Percentiles rank a stretch among this genome's conserved stretches.
phyloP scores from a whole-genome alignment of 2,329 filamentous ascomycete species.

The Pezicula radicicola region DNA sequence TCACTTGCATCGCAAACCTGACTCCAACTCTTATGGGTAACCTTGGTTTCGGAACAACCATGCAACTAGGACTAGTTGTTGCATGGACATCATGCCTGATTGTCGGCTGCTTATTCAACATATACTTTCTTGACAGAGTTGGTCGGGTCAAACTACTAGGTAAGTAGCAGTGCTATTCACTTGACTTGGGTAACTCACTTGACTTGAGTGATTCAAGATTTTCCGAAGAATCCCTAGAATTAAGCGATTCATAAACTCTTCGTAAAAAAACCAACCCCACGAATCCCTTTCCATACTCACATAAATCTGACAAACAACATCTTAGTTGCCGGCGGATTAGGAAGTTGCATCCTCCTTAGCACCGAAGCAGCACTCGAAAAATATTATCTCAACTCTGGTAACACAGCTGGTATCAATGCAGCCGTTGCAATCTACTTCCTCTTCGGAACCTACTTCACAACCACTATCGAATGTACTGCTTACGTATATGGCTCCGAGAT shows the following conservation, averaged over 20 bases:
- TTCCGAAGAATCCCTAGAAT: too few relatives aligned
- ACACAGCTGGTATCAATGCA: slow-evolving; percentile 20
- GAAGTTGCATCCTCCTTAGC: slow-evolving; percentile 17
- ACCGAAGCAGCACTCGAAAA: slow-evolving; percentile 20
- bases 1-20: slow-evolving; percentile 27
- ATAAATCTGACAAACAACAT: neutral
- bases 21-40: slow-evolving; percentile 26
- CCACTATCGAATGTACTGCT: slow-evolving; percentile 23
- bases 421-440: slow-evolving; percentile 20
- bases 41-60: slow-evolving; percentile 25
- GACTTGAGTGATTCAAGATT: neutral
- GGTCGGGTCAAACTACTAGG: slow-evolving; percentile 22
- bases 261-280: neutral
- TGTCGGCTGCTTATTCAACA: slow-evolving; percentile 26
- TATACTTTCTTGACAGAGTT: slow-evolving; percentile 23
- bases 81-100: slow-evolving; percentile 25
- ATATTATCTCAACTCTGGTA: slow-evolving; percentile 18
- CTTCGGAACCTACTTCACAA: slow-evolving; percentile 21
- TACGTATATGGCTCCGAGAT: slow-evolving; percentile 32
- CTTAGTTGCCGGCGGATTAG: slow-evolving; percentile 19
- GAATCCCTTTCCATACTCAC: neutral
- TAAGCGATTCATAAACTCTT: too few relatives aligned
- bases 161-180: neutral
- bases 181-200: neutral
- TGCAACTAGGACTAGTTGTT: slow-evolving; percentile 27